These are phyloP conservation scores for Fusarium anthophilum DNA, from an alignment of 2,329 filamentous ascomycete genomes.

Conservation along the genomic window DNA sequence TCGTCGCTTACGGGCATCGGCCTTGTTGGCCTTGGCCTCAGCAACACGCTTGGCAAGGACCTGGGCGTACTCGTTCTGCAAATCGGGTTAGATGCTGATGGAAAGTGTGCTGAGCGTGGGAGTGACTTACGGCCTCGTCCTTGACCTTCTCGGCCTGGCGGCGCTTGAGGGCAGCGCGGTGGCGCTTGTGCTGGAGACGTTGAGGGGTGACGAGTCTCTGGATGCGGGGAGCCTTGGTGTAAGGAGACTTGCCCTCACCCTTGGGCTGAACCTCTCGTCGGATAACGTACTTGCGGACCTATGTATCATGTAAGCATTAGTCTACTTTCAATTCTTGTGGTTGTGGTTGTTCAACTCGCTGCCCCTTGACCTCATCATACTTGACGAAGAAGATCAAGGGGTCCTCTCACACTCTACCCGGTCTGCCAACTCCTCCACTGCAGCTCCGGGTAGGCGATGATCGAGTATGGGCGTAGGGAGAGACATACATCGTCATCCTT, in stretches of 20 bases:
- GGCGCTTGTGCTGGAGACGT: conserved; percentile 99
- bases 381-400: conserved; percentile 27
- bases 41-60: conserved; percentile 96
- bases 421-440: conserved; percentile 55
- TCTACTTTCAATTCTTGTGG: conserved; percentile 40
- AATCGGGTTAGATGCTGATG: not conserved
- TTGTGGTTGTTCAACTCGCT: conserved; percentile 36
- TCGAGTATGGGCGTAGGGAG: conserved; percentile 62
- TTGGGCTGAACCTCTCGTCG: conserved; percentile 97
- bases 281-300: conserved; percentile 99
- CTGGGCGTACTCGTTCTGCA: conserved; percentile 94
- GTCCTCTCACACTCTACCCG: conserved; percentile 69
- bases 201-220: conserved; percentile 99
- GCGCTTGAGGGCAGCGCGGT: conserved; percentile 97
- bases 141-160: conserved; percentile 96
- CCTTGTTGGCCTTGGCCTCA: conserved; percentile 94
- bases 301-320: conserved; percentile 54
- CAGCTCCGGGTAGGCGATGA: conserved; percentile 76
- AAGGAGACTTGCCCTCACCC: conserved; percentile 96
- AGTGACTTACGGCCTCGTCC: conserved; percentile 90
- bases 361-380: conserved; percentile 24
- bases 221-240: conserved; percentile 99
- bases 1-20: conserved; percentile 94
- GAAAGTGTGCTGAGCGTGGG: too few species aligned
- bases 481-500: conserved; percentile 99